These are phyloP conservation scores for Tolypocladium inflatum DNA, from an alignment of 2,329 filamentous ascomycete genomes.

Conservation along the genomic window DNA sequence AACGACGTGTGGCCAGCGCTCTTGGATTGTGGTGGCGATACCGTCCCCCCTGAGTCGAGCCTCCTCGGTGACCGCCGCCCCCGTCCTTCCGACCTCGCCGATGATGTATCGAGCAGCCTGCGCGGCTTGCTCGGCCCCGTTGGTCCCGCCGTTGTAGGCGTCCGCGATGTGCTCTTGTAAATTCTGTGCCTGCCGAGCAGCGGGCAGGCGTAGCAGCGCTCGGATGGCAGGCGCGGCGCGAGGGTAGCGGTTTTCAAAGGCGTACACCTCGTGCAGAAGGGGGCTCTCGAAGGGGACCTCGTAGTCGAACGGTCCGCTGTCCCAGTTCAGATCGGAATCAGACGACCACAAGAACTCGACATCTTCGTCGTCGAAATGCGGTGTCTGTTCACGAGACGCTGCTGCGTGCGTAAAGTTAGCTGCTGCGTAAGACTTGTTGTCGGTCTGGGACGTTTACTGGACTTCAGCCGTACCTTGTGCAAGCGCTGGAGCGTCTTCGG, in stretches of 20 bases:
- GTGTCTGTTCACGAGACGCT: background rate
- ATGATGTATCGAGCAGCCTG: background rate
- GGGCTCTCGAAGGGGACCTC: conserved; percentile 3
- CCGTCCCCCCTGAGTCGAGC: background rate
- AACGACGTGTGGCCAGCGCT: background rate
- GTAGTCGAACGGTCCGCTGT: conserved; percentile 1
- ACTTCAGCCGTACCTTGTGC: too few relatives aligned
- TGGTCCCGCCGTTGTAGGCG: background rate
- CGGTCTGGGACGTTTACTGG: too few relatives aligned
- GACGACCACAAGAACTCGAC: background rate
- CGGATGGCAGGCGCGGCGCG: background rate
- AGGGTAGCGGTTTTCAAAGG: conserved; percentile 1
- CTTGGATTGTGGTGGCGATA: background rate
- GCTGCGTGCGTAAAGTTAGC: too few relatives aligned
- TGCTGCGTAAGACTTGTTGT: too few relatives aligned
- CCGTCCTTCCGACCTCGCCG: background rate
- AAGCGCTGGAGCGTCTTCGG: too few relatives aligned
- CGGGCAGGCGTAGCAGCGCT: background rate
- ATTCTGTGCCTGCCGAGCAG: background rate
- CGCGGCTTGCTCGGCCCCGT: background rate
- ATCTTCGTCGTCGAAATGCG: conserved; percentile 2
- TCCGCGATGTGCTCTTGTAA: background rate
- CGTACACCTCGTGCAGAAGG: background rate
- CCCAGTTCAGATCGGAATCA: conserved; percentile 1
- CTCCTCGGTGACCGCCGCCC: background rate